A percentile compares a stretch with the other conserved stretches of the same genome.
phyloP scores from a whole-genome alignment of 345 rosid genomes.

The Lepidium africanum region DNA sequence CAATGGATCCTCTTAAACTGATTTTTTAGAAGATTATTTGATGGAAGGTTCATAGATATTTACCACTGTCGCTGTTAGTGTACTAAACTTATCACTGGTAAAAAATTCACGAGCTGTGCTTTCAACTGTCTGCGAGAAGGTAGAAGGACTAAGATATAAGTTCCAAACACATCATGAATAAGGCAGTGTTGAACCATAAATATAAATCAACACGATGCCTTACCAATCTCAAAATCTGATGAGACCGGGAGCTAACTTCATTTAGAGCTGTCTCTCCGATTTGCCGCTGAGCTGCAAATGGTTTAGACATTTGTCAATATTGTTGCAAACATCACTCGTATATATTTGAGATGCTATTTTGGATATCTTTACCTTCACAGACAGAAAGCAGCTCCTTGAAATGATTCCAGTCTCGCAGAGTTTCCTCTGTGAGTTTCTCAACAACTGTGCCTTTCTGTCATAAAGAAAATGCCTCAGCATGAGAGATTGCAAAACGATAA shows the following conservation, averaged over 20 bases:
- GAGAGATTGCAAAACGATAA: not conserved
- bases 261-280: slow-evolving; percentile 88
- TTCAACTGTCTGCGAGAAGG: slow-evolving; percentile 56
- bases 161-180: not conserved
- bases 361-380: slow-evolving; percentile 55
- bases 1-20: not conserved
- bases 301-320: not conserved
- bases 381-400: slow-evolving; percentile 58
- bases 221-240: slow-evolving; percentile 88
- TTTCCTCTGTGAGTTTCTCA: slow-evolving; percentile 80
- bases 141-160: not conserved
- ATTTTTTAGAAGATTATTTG: not conserved
- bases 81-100: slow-evolving; percentile 57
- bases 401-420: slow-evolving; percentile 66
- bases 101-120: slow-evolving; percentile 58
- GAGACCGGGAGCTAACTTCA: slow-evolving; percentile 88
- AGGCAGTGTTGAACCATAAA: not conserved
- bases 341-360: slow-evolving; percentile 16
- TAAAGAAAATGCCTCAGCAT: slow-evolving; percentile 10
- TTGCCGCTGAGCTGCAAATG: slow-evolving; percentile 77
- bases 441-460: slow-evolving; percentile 79
- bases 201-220: slow-evolving; percentile 8
- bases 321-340: not conserved
- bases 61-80: slow-evolving; percentile 80
- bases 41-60: not conserved